A percentile compares a stretch with the other conserved stretches of the same genome.
phyloP scores from a whole-genome alignment of 75 land plant species.

The Cryptomeria japonica region DNA sequence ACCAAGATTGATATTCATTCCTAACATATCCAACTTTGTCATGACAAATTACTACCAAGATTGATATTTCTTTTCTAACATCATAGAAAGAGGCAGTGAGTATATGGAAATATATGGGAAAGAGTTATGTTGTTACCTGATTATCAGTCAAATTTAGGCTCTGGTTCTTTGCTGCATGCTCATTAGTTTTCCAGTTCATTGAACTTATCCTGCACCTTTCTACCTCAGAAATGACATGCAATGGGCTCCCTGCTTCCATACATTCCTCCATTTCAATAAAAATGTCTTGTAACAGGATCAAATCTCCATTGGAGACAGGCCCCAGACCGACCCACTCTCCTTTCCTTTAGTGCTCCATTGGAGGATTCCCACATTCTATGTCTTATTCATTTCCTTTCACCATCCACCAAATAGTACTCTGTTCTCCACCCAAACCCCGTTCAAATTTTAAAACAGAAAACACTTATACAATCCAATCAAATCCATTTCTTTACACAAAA shows the following conservation, averaged over 20 bases:
- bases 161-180: no score
- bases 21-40: no score
- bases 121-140: no score
- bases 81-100: no score
- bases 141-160: no score
- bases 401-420: not conserved
- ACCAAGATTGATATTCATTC: no score
- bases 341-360: not conserved
- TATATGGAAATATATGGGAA: no score
- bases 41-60: no score
- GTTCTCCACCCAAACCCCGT: not conserved
- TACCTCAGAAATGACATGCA: not conserved
- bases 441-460: not conserved
- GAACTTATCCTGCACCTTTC: not conserved
- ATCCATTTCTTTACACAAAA: not conserved
- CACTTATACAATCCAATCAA: not conserved
- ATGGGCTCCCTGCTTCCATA: not conserved
- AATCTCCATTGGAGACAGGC: not conserved
- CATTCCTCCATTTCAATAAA: not conserved
- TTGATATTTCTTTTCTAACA: no score
- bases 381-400: not conserved
- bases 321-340: not conserved
- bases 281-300: not conserved
- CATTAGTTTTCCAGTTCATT: no score
- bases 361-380: not conserved